Conservation (phyloP, 1,284 basidiomycete genomes). For the Kalmanozyma brasiliensis region DNA sequence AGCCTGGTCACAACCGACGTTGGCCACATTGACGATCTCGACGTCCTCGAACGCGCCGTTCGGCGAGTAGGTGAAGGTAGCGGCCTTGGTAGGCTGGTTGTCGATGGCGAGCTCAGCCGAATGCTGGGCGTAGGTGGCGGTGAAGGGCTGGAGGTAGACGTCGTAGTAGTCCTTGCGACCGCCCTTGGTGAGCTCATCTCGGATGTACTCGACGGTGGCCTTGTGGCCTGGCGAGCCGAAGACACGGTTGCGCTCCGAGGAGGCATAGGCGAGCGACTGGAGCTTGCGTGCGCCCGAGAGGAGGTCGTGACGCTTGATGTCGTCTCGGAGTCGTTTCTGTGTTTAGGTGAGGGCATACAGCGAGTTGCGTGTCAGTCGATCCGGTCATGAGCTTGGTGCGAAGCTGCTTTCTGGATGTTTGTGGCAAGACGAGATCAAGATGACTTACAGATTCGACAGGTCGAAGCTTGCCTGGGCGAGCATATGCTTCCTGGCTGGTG, state of each 20-base stretch:
- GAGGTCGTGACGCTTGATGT: constrained; percentile 33
- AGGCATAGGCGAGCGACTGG: constrained; percentile 26
- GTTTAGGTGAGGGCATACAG: background rate
- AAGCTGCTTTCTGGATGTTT: background rate
- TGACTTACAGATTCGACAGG: constrained; percentile 33
- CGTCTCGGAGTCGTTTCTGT: constrained; percentile 30
- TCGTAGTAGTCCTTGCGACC: constrained; percentile 28
- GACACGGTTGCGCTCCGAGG: constrained; percentile 30
- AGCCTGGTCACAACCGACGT: constrained; percentile 30
- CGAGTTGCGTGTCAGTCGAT: background rate
- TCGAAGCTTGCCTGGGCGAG: constrained; percentile 18
- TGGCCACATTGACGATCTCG: constrained; percentile 27
- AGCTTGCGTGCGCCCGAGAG: constrained; percentile 16
- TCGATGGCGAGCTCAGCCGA: constrained; percentile 28
- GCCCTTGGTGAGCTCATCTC: constrained; percentile 12
- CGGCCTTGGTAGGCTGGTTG: constrained; percentile 14
- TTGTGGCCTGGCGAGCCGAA: constrained; percentile 42
- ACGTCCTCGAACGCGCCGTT: constrained; percentile 26
- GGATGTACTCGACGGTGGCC: constrained; percentile 32
- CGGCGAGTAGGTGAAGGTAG: constrained; percentile 35
- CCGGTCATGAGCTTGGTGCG: background rate
- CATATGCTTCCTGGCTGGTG: constrained; percentile 17
- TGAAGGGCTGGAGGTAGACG: constrained; percentile 39
- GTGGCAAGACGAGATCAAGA: too few relatives aligned
- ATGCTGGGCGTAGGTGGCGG: constrained; percentile 36